These are phyloP conservation scores for Ustilago curta DNA, from an alignment of 1,284 basidiomycete genomes.

Conservation along the genomic window DNA sequence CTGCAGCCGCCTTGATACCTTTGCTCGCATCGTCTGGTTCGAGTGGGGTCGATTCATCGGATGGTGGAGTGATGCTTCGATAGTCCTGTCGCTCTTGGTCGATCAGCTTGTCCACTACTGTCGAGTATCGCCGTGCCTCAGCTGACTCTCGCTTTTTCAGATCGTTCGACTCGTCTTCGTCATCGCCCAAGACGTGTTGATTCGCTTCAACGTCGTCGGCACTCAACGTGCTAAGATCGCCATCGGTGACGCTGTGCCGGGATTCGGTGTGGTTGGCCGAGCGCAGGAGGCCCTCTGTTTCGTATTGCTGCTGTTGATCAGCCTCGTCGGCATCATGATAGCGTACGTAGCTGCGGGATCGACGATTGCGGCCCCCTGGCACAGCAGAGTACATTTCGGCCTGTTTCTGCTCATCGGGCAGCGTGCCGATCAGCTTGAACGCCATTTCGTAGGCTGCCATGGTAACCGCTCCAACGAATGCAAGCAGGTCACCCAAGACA, in stretches of 20 bases:
- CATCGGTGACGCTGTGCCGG: not conserved
- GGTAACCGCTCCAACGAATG: conserved; percentile 64
- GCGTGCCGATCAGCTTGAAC: conserved; percentile 65
- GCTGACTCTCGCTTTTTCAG: conserved; percentile 10
- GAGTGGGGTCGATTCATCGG: conserved; percentile 18
- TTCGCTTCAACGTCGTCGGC: not conserved
- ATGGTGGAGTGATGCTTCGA: conserved; percentile 38
- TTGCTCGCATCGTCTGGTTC: conserved; percentile 14
- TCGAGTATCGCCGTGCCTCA: conserved; percentile 10
- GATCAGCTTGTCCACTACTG: conserved; percentile 21
- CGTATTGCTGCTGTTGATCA: conserved; percentile 7
- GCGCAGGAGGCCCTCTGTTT: conserved; percentile 34
- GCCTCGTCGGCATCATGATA: conserved; percentile 18
- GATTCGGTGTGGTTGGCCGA: conserved; percentile 7
- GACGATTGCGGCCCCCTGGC: conserved; percentile 30
- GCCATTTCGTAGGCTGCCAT: conserved; percentile 68
- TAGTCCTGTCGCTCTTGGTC: conserved; percentile 43
- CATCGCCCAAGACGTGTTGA: conserved; percentile 35
- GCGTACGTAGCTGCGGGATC: conserved; percentile 46
- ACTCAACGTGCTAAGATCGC: conserved; percentile 6
- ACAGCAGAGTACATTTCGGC: conserved; percentile 49
- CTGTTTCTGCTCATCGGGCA: conserved; percentile 59
- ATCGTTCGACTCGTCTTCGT: conserved; percentile 8
- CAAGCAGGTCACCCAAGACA: conserved; percentile 58
- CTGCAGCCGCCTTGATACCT: conserved; percentile 8